Evolutionary conservation across 805 yeast species (phyloP).

Genomic region (Zygoascus biomembranicola): DNA sequence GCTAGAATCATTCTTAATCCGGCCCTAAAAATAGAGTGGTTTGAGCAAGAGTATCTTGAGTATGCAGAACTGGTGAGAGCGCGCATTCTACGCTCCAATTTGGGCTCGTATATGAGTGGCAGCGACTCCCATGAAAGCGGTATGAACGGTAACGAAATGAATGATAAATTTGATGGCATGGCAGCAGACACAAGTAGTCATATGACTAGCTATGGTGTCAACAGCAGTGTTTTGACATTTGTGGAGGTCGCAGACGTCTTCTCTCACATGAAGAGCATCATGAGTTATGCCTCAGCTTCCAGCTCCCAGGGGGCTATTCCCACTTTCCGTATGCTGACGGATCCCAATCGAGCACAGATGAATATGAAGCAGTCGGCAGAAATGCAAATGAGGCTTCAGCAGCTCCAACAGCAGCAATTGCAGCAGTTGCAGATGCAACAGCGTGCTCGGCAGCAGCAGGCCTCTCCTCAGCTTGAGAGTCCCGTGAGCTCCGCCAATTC

Average conservation of each 20-base stretch:
- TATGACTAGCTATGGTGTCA: conserved; percentile 52
- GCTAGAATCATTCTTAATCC: conserved; percentile 55
- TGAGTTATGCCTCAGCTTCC: conserved; percentile 41
- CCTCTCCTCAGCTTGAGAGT: not conserved
- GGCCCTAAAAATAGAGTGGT: conserved; percentile 59
- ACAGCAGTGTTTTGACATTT: conserved; percentile 56
- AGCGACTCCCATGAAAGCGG: not conserved
- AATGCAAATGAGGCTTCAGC: conserved; percentile 6
- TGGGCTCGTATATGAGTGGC: not conserved
- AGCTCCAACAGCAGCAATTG: conserved; percentile 8
- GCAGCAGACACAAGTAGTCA: not conserved
- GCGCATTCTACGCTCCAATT: not conserved
- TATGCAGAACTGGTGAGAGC: conserved; percentile 30
- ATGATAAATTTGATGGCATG: not conserved
- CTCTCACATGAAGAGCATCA: conserved; percentile 59
- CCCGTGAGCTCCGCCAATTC: not conserved
- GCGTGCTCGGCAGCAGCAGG: conserved; percentile 5
- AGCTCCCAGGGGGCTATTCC: conserved; percentile 9
- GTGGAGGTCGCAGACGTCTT: conserved; percentile 73
- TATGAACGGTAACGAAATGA: not conserved
- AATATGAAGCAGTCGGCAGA: conserved; percentile 5
- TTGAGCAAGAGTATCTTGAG: conserved; percentile 49
- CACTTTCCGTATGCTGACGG: conserved; percentile 24
- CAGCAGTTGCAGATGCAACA: conserved; percentile 13
- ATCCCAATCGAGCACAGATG: conserved; percentile 3